Base-by-base conservation (phyloP, 2,329 filamentous ascomycete genomes). In the Exophiala calicioides region DNA sequence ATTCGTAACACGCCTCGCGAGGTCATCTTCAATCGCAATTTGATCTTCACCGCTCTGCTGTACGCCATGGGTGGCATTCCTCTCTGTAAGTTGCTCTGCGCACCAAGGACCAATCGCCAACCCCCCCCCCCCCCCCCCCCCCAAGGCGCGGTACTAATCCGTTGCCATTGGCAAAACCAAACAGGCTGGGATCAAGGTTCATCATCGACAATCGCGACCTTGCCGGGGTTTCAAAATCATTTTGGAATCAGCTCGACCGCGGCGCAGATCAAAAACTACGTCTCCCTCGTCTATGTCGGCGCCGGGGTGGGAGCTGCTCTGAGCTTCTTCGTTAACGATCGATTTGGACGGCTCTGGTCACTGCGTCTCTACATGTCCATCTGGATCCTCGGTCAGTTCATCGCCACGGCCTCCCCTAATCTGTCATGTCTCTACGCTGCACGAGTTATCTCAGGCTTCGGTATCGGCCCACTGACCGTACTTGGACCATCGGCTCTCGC, bases 251-350 rank as follows among this genome's bases (percentile, higher is more conserved):
- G 42, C 19, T 47, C 63, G 30, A 58, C 59, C 41, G 55, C 62
- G 2, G 36, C 41, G 3, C 44, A 60, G 10, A 65, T 66, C 20
- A 51, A 43, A n/a, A 66, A 68, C 40, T 69, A 67, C 47, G 59
- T 72, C 30, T 70, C 68, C 4, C 48, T 70, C 23, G 59, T 66
- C 16, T 64, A 69, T 43, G 54, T 71, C 29, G 63, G 63, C 2
- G 55, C 47, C 27, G 63, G 55, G 27, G 50, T 62, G 3, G 65
- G 65, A 1, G 60, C 66, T 1, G 57, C 43, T 10, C 42, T 65
- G 3, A 65, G 65, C 4, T 71, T 68, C 57, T 67, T 70, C 53
- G 47, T 70, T 52, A 69, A 70, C 55, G 67, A 73, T 47, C 58
- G 62, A 4, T 60, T 71, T 18, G 69, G 70, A 1, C 64, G 69